Base-by-base conservation (phyloP, 2,329 filamentous ascomycete genomes). In the Alternaria angustiovoidea region DNA sequence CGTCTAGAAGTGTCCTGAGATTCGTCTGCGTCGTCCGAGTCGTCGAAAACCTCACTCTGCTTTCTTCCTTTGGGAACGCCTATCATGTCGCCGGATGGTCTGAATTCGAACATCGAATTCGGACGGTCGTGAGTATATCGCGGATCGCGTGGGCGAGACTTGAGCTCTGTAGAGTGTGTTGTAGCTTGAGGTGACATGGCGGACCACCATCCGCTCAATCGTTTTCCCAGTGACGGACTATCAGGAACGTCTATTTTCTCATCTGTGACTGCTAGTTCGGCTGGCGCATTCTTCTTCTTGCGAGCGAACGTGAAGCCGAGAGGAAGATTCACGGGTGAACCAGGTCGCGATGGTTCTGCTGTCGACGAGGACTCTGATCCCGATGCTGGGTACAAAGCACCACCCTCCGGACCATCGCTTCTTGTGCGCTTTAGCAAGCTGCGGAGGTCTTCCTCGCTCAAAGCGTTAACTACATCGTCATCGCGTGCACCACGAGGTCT, bases 381-480 rank as follows among this genome's bases (percentile, higher is more conserved):
- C 5, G 73, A 72, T 9, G 70, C 54, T 7, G 69, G 67, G 42
- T 74, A 71, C 9, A 42, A 42, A 14, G 41, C 39, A 11, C 43
- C 57, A 18, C 46, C 65, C 18, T 64, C 66, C 14, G 53, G 53
- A 3, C 49, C 57, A 48, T 67, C 65, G 44, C 69, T 69, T 42
- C 70, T 74, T 14, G 70, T 69, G 24, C 69, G 67, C 30, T 70
- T 70, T 28, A 84, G 75, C 20, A 84, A 71, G 3, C 69, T 73
- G 43, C 74, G 74, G 6, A 84, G 74, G 58, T 85, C 82, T 34
- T 84, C 82, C 60, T 82, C 81, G 18, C 79, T 81, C 6, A 84
- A 69, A 6, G 82, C 73, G 54, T 75, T 78, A 61, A 74, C 42
- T 52, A 81, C 12, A 52, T 78, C 67, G 59, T 68, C 69, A 49